Conservation (phyloP, 495 filamentous ascomycete species). For the Geoglossum glabrum region DNA sequence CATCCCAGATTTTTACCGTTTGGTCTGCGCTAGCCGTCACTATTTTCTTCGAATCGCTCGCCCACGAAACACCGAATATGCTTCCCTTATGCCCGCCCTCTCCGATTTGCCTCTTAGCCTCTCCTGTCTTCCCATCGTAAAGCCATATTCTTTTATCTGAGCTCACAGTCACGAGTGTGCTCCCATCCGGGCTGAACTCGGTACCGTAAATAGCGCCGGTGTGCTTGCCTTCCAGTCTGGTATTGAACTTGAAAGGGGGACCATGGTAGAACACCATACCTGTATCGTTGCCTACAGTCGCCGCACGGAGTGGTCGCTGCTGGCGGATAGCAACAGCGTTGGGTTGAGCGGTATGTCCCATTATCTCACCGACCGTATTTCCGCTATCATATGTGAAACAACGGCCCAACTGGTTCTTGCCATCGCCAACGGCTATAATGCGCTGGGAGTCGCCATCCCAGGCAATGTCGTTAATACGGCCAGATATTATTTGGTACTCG, state of each 20-base stretch:
- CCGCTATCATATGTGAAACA: constrained; percentile 91
- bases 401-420: constrained; percentile 81
- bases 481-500: constrained; percentile 87
- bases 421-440: constrained; percentile 87
- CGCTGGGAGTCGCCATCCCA: constrained; percentile 97
- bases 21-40: constrained; percentile 86
- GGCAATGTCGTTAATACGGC: constrained; percentile 83
- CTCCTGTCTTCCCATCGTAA: constrained; percentile 89
- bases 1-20: constrained; percentile 80
- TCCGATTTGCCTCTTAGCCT: constrained; percentile 53
- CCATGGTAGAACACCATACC: constrained; percentile 83
- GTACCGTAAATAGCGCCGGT: constrained; percentile 75
- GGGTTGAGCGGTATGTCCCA: constrained; percentile 73
- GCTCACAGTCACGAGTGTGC: constrained; percentile 65
- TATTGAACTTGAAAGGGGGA: constrained; percentile 85
- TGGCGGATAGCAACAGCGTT: constrained; percentile 82
- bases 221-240: constrained; percentile 53
- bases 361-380: constrained; percentile 85
- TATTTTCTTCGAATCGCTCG: constrained; percentile 68
- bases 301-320: constrained; percentile 72
- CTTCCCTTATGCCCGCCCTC: constrained; percentile 77
- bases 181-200: constrained; percentile 80
- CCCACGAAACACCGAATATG: constrained; percentile 83
- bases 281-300: constrained; percentile 76
- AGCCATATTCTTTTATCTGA: constrained; percentile 77